Conservation (phyloP, 768 basidiomycete species). For the Suillus cothurnatus region DNA sequence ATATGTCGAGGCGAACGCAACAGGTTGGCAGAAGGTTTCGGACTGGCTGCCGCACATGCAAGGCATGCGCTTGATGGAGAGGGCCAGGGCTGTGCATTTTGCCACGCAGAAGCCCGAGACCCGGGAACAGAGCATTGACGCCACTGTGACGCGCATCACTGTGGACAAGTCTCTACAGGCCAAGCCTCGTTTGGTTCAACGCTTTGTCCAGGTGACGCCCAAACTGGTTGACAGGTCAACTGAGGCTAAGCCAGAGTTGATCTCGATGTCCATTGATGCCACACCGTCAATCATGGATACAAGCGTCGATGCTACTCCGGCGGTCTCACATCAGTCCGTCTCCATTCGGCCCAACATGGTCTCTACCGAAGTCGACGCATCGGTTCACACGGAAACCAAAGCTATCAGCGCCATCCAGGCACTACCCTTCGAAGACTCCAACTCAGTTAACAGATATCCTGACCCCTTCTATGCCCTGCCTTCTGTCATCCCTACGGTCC, state of each 20-base stretch:
- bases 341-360: conserved; percentile 29
- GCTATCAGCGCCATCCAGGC: conserved; percentile 14
- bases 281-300: conserved; percentile 47
- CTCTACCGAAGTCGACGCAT: conserved; percentile 38
- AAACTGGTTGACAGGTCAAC: conserved; percentile 39
- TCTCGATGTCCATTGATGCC: conserved; percentile 53
- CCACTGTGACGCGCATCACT: conserved; percentile 43
- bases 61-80: conserved; percentile 62
- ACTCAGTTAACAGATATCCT: conserved; percentile 21
- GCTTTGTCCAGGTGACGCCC: conserved; percentile 41
- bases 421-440: conserved; percentile 25
- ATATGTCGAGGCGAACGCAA: conserved; percentile 65
- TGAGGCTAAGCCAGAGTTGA: conserved; percentile 40
- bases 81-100: conserved; percentile 41
- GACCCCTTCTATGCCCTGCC: conserved; percentile 36
- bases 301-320: conserved; percentile 47
- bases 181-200: conserved; percentile 37
- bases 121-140: conserved; percentile 52
- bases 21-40: conserved; percentile 66
- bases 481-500: conserved; percentile 28
- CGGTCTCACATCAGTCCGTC: conserved; percentile 34
- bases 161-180: conserved; percentile 45
- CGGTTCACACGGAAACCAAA: conserved; percentile 20
- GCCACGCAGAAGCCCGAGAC: conserved; percentile 21
- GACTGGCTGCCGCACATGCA: conserved; percentile 78